Conservation (phyloP, 2,329 filamentous ascomycete species). For the Colletotrichum musicola region DNA sequence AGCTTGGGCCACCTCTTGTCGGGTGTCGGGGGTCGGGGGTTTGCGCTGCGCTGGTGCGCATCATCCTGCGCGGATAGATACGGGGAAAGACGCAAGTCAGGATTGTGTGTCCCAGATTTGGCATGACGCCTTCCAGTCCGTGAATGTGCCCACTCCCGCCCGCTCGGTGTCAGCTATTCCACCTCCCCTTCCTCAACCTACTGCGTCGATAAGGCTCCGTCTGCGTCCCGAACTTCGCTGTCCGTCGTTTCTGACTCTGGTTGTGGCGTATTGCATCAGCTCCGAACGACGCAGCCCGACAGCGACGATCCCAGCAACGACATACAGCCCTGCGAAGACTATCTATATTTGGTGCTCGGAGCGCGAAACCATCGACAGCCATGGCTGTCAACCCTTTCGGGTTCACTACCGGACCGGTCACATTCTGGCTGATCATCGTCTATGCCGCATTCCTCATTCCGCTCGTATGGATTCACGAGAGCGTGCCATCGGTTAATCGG, state of each 20-base stretch:
- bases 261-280: background rate
- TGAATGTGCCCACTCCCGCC: conserved; percentile 13
- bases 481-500: conserved; percentile 74
- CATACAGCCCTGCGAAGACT: background rate
- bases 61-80: conserved; percentile 12
- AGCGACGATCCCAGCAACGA: background rate
- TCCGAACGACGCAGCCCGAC: background rate
- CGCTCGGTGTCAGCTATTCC: conserved; percentile 1
- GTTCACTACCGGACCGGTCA: conserved; percentile 86
- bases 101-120: conserved; percentile 14
- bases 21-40: background rate
- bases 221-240: background rate
- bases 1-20: conserved; percentile 43
- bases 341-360: background rate
- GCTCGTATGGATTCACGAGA: conserved; percentile 80
- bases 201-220: background rate
- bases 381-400: conserved; percentile 67
- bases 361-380: conserved; percentile 1
- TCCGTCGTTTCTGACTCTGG: background rate
- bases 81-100: background rate
- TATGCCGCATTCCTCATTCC: conserved; percentile 84
- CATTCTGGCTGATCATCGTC: conserved; percentile 79
- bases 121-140: conserved; percentile 30
- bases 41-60: conserved; percentile 17
- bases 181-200: background rate